A percentile compares a stretch with the other conserved stretches of the same genome.
These are phyloP conservation scores for Cryphonectria naterciae DNA, from an alignment of 2,329 filamentous ascomycete species.

Conservation along the genomic window DNA sequence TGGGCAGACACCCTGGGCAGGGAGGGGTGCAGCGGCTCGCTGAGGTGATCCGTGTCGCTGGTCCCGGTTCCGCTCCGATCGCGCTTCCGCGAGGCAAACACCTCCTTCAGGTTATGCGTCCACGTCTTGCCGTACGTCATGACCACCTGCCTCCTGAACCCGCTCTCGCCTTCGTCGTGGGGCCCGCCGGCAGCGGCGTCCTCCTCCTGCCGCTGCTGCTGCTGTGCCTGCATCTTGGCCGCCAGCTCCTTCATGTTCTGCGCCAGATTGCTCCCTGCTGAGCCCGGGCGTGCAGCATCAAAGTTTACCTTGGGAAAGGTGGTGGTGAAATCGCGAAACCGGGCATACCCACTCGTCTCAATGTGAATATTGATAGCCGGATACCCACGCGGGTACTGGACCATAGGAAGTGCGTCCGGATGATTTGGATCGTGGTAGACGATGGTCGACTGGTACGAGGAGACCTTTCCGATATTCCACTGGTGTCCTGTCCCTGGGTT, in stretches of 20 bases:
- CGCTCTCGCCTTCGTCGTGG: constrained; percentile 34
- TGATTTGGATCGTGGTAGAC: constrained; percentile 34
- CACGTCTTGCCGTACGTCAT: constrained; percentile 61
- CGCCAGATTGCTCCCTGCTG: constrained; percentile 29
- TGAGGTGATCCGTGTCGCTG: constrained; percentile 31
- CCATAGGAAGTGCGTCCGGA: constrained; percentile 31
- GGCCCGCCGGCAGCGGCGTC: constrained; percentile 13
- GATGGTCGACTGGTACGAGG: constrained; percentile 54
- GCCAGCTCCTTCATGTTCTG: constrained; percentile 30
- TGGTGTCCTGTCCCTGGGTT: constrained; percentile 70
- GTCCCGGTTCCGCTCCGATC: constrained; percentile 34
- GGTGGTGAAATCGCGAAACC: constrained; percentile 56
- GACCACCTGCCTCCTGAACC: constrained; percentile 58
- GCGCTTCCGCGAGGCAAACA: constrained; percentile 42
- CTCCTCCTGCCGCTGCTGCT: constrained; percentile 21
- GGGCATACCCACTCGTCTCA: constrained; percentile 60
- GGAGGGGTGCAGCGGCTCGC: constrained; percentile 30
- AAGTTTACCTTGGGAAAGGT: constrained; percentile 36
- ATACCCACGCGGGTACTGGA: constrained; percentile 30
- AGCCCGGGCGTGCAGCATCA: constrained; percentile 35
- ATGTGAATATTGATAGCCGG: constrained; percentile 57
- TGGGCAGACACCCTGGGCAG: constrained; percentile 32
- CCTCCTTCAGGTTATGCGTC: constrained; percentile 50
- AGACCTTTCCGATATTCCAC: constrained; percentile 75
- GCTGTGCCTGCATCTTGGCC: constrained; percentile 20